Conservation (phyloP, 768 basidiomycete genomes). For the Boletus subcaerulescens region DNA sequence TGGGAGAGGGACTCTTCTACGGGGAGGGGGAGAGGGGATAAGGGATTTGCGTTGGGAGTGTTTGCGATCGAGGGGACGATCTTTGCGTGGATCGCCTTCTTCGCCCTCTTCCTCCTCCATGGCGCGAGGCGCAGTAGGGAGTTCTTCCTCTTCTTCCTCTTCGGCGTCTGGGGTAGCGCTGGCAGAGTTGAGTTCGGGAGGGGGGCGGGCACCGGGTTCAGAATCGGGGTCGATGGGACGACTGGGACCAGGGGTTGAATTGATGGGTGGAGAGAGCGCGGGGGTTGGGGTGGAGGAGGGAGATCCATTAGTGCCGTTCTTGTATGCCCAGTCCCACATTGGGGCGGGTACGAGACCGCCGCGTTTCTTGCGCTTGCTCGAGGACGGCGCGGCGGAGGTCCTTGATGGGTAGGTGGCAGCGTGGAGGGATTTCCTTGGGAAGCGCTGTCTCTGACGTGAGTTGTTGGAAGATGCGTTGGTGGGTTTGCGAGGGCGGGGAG, state of each 20-base stretch:
- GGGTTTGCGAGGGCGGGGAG: conserved; percentile 15
- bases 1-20: conserved; percentile 16
- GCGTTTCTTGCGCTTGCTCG: conserved; percentile 46
- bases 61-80: conserved; percentile 12
- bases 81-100: conserved; percentile 25
- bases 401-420: conserved; percentile 1
- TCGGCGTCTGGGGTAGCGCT: too few relatives aligned
- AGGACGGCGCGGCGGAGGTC: conserved; percentile 8
- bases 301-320: conserved; percentile 34
- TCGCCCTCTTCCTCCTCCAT: conserved; percentile 65
- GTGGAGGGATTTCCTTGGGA: conserved; percentile 5
- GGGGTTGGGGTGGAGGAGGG: conserved; percentile 9
- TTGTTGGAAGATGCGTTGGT: background rate
- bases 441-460: conserved; percentile 12
- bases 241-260: conserved; percentile 5
- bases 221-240: conserved; percentile 3
- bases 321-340: conserved; percentile 86
- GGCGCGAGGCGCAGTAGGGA: conserved; percentile 41
- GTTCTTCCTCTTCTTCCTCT: too few relatives aligned
- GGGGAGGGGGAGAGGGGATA: background rate
- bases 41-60: background rate
- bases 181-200: conserved; percentile 1
- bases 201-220: background rate
- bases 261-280: conserved; percentile 1
- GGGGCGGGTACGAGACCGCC: conserved; percentile 71